These are phyloP conservation scores for Mediolabrus comicus DNA, from an alignment of 108 stramenopile species.

Conservation along the genomic window DNA sequence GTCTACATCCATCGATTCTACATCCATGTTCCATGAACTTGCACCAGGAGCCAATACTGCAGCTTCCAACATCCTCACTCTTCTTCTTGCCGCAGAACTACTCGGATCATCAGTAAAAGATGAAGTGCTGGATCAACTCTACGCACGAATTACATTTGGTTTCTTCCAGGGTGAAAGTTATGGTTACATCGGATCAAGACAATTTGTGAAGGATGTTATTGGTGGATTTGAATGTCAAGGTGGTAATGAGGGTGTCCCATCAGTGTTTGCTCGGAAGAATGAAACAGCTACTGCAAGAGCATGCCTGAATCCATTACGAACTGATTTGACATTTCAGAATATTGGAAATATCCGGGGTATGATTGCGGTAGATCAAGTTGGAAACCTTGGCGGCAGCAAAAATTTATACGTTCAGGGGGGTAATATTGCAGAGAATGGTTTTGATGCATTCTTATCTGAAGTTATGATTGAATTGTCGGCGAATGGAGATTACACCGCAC, in stretches of 20 bases:
- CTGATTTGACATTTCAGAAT: conserved; percentile 72
- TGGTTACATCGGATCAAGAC: conserved; percentile 75
- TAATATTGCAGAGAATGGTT: conserved; percentile 42
- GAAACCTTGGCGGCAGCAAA: conserved; percentile 48
- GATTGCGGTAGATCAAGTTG: conserved; percentile 88
- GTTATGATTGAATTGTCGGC: conserved; percentile 60
- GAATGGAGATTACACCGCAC: conserved; percentile 37
- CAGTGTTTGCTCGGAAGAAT: conserved; percentile 43
- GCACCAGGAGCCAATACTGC: conserved; percentile 76
- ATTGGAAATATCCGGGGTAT: conserved; percentile 68
- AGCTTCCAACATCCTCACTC: conserved; percentile 73
- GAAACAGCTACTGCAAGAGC: conserved; percentile 53
- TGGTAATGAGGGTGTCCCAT: conserved; percentile 50
- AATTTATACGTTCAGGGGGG: conserved; percentile 72
- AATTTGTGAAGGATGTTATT: conserved; percentile 71
- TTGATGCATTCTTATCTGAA: conserved; percentile 61
- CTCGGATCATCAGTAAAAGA: conserved; percentile 60
- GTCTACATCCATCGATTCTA: conserved; percentile 71
- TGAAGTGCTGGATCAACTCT: conserved; percentile 54
- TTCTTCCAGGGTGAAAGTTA: conserved; percentile 83
- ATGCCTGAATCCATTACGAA: conserved; percentile 74
- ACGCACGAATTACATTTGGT: conserved; percentile 72
- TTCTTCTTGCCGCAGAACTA: conserved; percentile 76
- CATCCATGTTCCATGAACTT: conserved; percentile 81
- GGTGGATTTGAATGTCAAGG: conserved; percentile 57